These are phyloP conservation scores for Fusarium sp. DNA, from an alignment of 2,329 filamentous ascomycete genomes.

Conservation along the genomic window DNA sequence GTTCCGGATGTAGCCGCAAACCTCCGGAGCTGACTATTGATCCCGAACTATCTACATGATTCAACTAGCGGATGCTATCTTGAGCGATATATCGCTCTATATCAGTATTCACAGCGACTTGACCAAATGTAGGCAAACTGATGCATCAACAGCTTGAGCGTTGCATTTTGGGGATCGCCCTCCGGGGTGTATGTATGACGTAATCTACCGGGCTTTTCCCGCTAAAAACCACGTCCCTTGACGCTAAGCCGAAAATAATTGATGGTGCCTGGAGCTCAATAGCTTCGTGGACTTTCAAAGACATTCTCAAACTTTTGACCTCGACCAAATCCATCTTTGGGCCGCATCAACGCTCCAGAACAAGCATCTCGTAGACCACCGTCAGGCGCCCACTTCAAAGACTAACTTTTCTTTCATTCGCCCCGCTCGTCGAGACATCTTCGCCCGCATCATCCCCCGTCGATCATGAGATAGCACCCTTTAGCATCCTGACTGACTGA, in stretches of 20 bases:
- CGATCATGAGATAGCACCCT: conserved; percentile 48
- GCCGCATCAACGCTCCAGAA: not conserved
- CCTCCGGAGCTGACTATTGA: no score
- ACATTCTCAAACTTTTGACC: conserved; percentile 3
- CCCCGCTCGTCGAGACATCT: not conserved
- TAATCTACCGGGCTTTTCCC: conserved; percentile 36
- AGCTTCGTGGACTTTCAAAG: conserved; percentile 18
- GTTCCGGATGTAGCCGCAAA: no score
- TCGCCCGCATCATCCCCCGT: not conserved
- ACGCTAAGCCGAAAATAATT: conserved; percentile 29
- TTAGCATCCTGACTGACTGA: conserved; percentile 48
- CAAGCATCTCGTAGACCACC: not conserved
- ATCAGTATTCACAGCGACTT: no score
- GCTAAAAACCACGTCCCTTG: not conserved
- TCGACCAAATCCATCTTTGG: accelerated
- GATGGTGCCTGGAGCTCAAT: conserved; percentile 35
- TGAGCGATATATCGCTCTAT: no score
- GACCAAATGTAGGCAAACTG: no score
- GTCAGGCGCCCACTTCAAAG: no score
- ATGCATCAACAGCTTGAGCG: no score
- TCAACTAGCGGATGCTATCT: no score
- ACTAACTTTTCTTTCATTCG: no score
- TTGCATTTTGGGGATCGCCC: conserved; percentile 2
- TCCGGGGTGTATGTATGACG: conserved; percentile 30
- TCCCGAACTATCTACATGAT: no score